A percentile compares a stretch with the other conserved stretches of the same genome.
Conservation (phyloP, 169 alveolate species). For the Eimeria praecox region DNA sequence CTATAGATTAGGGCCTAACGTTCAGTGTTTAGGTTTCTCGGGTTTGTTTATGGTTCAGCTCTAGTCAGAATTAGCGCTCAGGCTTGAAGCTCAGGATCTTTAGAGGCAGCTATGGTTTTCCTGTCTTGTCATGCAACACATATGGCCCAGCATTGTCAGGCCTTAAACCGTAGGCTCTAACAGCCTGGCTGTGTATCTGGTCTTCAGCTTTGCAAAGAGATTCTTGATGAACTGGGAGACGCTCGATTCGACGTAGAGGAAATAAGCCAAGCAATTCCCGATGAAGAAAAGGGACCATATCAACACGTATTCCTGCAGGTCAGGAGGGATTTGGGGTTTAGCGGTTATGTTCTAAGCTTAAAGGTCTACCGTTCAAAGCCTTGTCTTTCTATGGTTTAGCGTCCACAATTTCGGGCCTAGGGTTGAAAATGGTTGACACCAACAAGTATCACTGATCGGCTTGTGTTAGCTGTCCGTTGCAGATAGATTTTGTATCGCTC, state of each 20-base stretch:
- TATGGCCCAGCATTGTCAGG: background rate
- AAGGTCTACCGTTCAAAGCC: background rate
- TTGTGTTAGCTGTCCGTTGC: background rate
- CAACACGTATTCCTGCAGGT: slow-evolving; percentile 96
- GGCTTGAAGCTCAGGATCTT: background rate
- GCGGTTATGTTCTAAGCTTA: no score
- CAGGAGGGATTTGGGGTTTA: slow-evolving; percentile 75
- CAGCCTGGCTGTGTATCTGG: background rate
- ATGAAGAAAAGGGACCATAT: slow-evolving; percentile 95
- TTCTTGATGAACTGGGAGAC: slow-evolving; percentile 90
- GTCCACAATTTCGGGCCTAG: no score
- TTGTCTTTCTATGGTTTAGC: no score
- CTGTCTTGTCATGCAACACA: background rate
- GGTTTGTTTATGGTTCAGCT: background rate
- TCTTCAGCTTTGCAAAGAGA: slow-evolving; percentile 90
- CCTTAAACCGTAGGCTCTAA: background rate
- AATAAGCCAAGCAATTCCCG: slow-evolving; percentile 91
- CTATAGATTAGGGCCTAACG: no score
- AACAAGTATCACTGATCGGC: no score
- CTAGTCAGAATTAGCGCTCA: background rate
- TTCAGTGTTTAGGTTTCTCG: no score
- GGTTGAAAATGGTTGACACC: no score
- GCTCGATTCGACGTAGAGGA: slow-evolving; percentile 93
- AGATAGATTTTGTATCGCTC: background rate
- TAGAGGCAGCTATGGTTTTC: background rate